Base-by-base conservation (phyloP, 371 early-diverging fungal genomes). In the Apophysomyces elegans region DNA sequence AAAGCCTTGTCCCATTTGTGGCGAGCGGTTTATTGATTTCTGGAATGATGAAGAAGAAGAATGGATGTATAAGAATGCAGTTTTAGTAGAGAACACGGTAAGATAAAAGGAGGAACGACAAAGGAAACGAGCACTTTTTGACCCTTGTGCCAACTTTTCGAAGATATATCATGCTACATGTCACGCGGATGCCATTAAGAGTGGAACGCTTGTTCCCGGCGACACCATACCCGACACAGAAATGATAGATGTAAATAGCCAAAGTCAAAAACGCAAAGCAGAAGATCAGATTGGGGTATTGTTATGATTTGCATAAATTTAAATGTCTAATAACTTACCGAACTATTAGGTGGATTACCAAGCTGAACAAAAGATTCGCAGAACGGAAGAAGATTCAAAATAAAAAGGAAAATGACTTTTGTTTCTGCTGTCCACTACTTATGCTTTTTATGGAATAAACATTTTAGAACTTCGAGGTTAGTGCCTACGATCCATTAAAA, bases 41-140 rank as follows among this genome's bases (percentile, higher is more conserved):
- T 98, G 91, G 87, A 90, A 93, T 69, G 96, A 96, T 59, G 90
- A 90, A 35, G 89, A 91, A 58, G 97, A 97, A 64, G 90, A 90
- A 45, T 97, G 97, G 97, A 90, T 92, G 83, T 90, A 90, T 60
- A 87, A 89, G 47, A 92, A 93, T 68, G 94, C 95, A 4, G 79
- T 93, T 1, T 70, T 84, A 32, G 86, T 88, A 9, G 89, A 92
- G 50, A 83, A 84, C 5, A 75, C 81, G 79, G 89, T 93, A 83
- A 77, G 65, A 39, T 21, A 50, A 21, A 59, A 13, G 26, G 37
- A 54, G 39, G 12, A 18, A 1, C 12, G 16, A 35, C 39, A n/a
- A 41, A 61, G 7, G 26, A 54, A 13, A 26, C 35, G 12, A 14
- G n/a, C 8, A n/a, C 36, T 41, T 47, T 50, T 44, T 36, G 37